Percentiles rank a stretch among this genome's conserved stretches.
Evolutionary conservation across 2,329 filamentous ascomycete species (phyloP).

Genomic region (Cercospora sp.): DNA sequence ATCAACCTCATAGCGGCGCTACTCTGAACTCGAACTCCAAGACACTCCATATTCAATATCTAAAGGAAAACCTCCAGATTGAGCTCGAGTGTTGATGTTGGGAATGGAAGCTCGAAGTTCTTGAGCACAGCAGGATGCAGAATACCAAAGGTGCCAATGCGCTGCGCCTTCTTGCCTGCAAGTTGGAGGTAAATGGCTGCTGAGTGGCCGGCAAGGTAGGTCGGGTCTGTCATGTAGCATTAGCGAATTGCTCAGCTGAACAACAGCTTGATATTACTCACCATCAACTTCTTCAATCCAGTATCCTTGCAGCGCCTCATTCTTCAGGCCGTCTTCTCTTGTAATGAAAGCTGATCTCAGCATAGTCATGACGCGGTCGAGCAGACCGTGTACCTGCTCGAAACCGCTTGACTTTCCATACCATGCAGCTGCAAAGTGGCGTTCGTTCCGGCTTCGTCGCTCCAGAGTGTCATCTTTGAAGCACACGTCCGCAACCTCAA

Average conservation of each 20-base stretch:
- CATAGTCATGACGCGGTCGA: conserved; percentile 92
- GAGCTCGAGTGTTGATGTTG: conserved; percentile 89
- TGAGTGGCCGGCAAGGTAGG: conserved; percentile 87
- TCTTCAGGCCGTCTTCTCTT: conserved; percentile 66
- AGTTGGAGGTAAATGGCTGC: conserved; percentile 79
- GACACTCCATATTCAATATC: background rate
- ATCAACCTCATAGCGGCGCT: background rate
- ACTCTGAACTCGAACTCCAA: background rate
- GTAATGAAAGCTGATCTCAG: conserved; percentile 79
- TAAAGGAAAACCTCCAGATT: conserved; percentile 92
- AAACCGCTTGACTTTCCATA: conserved; percentile 94
- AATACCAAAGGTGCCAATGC: conserved; percentile 90
- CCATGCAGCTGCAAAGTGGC: conserved; percentile 94
- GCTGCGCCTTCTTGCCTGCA: conserved; percentile 65
- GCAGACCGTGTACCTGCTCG: conserved; percentile 88
- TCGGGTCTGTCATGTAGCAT: conserved; percentile 60
- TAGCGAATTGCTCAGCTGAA: conserved; percentile 12
- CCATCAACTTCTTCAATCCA: conserved; percentile 92
- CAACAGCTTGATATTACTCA: conserved; percentile 41
- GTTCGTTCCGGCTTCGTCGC: conserved; percentile 85
- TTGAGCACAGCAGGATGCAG: conserved; percentile 90
- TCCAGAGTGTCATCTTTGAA: conserved; percentile 83
- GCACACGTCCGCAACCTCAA: conserved; percentile 86
- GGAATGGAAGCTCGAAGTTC: conserved; percentile 90
- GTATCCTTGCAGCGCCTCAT: conserved; percentile 61